A percentile compares a stretch with the other conserved stretches of the same genome.
phyloP scores from a whole-genome alignment of 192 early-diverging fungal genomes.

The Mortierella alpina region DNA sequence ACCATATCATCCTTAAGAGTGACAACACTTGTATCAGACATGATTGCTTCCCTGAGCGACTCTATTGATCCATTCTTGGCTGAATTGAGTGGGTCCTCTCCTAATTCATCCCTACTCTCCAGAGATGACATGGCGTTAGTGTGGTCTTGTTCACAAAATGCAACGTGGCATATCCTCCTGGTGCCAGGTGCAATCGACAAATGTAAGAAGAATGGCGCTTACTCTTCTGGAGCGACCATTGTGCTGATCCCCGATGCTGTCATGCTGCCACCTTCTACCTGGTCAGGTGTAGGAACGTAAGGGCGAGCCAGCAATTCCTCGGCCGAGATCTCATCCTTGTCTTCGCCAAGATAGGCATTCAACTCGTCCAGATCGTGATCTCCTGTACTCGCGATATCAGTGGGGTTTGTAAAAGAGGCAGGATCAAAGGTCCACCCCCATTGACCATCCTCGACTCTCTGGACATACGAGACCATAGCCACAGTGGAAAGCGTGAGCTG shows the following conservation, averaged over 20 bases:
- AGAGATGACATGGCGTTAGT: neutral
- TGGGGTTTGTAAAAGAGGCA: neutral
- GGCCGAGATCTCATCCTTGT: slow-evolving; percentile 44
- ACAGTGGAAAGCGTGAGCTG: slow-evolving; percentile 10
- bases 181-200: neutral
- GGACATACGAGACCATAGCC: slow-evolving; percentile 37
- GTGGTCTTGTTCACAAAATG: neutral
- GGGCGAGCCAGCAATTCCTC: slow-evolving; percentile 44
- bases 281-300: slow-evolving; percentile 23
- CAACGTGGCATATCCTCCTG: slow-evolving; percentile 1
- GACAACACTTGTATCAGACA: slow-evolving; percentile 15
- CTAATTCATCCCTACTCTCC: slow-evolving; percentile 2
- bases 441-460: slow-evolving; percentile 43
- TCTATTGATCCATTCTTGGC: slow-evolving; percentile 33
- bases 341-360: slow-evolving; percentile 35
- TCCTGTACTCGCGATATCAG: slow-evolving; percentile 4
- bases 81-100: slow-evolving; percentile 23
- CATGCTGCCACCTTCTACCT: slow-evolving; percentile 22
- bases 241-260: slow-evolving; percentile 56
- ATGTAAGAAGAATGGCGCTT: neutral
- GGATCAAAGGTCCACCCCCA: slow-evolving; percentile 44
- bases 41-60: slow-evolving; percentile 3
- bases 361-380: slow-evolving; percentile 47
- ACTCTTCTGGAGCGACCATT: slow-evolving; percentile 44
- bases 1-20: slow-evolving; percentile 38